Base-by-base conservation (phyloP, 371 early-diverging fungal genomes). In the Coemansia sp. region DNA sequence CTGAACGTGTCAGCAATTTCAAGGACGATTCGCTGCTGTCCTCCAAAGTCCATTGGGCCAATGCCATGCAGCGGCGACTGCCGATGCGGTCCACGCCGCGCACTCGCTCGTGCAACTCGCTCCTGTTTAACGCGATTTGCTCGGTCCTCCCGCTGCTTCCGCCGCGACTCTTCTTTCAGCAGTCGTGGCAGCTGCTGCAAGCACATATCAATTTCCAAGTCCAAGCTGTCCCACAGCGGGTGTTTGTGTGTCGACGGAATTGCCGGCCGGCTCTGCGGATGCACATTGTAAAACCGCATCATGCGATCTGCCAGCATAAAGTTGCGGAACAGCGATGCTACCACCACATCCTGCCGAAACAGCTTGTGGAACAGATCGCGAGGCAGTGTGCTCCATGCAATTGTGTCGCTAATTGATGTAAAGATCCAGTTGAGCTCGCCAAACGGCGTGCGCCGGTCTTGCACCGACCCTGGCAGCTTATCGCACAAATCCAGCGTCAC, bases 381-480 rank as follows among this genome's bases (percentile, higher is more conserved):
- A 15, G 94, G 91, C 29, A 98, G 79, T 13, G 93, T 91, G 69
- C 88, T 92, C 99, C 99, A 98, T n/a, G 99, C 99, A 59, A 98
- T 98, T 5, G 98, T 97, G 80, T 98, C 99, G 0, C 96, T 97
- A 29, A 98, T 93, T 29, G 99, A 93, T 0, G 97, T 97, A 71
- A 98, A 96, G 13, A 98, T 95, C 98, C 98, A 98, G 75, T 95
- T 96, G 57, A 98, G 85, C 74, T 98, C 97, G 61, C 98, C 98
- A 8, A 96, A 80, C 0, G 97, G 96, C 1, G 97, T 95, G 13
- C 95, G 86, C 53, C 98, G 85, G 73, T 97, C 97, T 65, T 87
- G 88, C 29, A 95, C 83, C 12, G 90, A 82, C 17, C 98, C 98
- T 0, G 97, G 97, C 28, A 97, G 85, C 64, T 90, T 86, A 44